Conservation (phyloP, 148 eudicot species). For the Persicaria maculosa region DNA sequence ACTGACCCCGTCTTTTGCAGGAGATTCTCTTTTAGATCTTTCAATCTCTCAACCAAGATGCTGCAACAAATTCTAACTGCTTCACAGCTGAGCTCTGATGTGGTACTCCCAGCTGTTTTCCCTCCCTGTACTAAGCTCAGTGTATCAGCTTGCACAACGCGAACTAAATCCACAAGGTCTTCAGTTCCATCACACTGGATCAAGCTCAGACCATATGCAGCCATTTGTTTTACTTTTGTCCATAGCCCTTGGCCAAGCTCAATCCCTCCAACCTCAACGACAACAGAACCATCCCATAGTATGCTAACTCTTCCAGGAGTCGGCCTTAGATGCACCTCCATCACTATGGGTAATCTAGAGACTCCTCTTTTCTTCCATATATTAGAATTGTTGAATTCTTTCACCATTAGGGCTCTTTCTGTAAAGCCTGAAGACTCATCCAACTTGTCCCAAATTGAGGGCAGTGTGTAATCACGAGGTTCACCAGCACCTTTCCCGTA, state of each 20-base stretch:
- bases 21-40: conserved; percentile 44
- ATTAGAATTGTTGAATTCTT: conserved; percentile 37
- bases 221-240: conserved; percentile 90
- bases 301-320: conserved; percentile 86
- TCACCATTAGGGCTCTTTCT: conserved; percentile 30
- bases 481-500: conserved; percentile 44
- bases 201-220: conserved; percentile 57
- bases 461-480: conserved; percentile 63
- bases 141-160: conserved; percentile 78
- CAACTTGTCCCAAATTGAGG: conserved; percentile 57
- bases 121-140: conserved; percentile 88
- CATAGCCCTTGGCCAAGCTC: conserved; percentile 90
- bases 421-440: conserved; percentile 40
- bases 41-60: conserved; percentile 64
- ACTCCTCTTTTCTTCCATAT: conserved; percentile 77
- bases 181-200: conserved; percentile 53
- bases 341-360: conserved; percentile 64
- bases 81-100: conserved; percentile 88
- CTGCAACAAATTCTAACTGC: conserved; percentile 80
- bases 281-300: conserved; percentile 72
- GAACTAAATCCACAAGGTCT: conserved; percentile 52
- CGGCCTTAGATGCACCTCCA: conserved; percentile 40
- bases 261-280: conserved; percentile 92
- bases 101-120: conserved; percentile 76
- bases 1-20: conserved; percentile 38